Percentiles rank a stretch among this genome's conserved stretches.
These are phyloP conservation scores for Candida anglica DNA, from an alignment of 805 yeast species.

Conservation along the genomic window DNA sequence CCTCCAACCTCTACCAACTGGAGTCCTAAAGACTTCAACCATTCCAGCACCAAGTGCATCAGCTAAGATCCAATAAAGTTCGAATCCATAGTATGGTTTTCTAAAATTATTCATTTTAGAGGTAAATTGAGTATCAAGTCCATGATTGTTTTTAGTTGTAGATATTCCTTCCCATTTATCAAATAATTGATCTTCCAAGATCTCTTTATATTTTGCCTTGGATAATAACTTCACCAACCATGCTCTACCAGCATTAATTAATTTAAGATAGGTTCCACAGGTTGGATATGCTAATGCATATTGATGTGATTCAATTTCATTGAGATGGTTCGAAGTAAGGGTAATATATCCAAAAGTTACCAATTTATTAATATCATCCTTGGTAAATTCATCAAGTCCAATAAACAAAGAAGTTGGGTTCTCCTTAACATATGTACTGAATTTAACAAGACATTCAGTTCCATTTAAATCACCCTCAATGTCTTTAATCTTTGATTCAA, in stretches of 20 bases:
- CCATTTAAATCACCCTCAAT: constrained; percentile 8
- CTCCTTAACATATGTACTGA: constrained; percentile 14
- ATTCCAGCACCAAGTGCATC: constrained; percentile 50
- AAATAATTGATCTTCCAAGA: constrained; percentile 36
- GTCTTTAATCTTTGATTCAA: constrained; percentile 10
- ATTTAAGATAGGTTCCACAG: constrained; percentile 45
- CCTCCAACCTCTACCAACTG: constrained; percentile 57
- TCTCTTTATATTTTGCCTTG: constrained; percentile 37
- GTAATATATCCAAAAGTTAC: constrained; percentile 42
- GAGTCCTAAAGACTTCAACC: constrained; percentile 49
- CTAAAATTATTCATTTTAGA: constrained; percentile 35
- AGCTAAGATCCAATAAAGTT: constrained; percentile 47
- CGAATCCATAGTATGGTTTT: constrained; percentile 48
- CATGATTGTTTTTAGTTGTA: constrained; percentile 11
- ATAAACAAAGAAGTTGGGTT: constrained; percentile 27
- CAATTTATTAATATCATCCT: constrained; percentile 25
- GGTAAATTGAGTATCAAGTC: not conserved
- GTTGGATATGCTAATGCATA: constrained; percentile 46
- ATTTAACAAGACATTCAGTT: constrained; percentile 14
- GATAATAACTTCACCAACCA: constrained; percentile 40
- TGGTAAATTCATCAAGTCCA: constrained; percentile 18
- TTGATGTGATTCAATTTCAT: constrained; percentile 34
- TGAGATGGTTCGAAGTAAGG: constrained; percentile 40
- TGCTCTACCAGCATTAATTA: constrained; percentile 40
- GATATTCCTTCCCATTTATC: constrained; percentile 43